Percentiles rank a stretch among this genome's conserved stretches.
These are phyloP conservation scores for Bipolaris victoriae DNA, from an alignment of 2,329 filamentous ascomycete genomes.

Conservation along the genomic window DNA sequence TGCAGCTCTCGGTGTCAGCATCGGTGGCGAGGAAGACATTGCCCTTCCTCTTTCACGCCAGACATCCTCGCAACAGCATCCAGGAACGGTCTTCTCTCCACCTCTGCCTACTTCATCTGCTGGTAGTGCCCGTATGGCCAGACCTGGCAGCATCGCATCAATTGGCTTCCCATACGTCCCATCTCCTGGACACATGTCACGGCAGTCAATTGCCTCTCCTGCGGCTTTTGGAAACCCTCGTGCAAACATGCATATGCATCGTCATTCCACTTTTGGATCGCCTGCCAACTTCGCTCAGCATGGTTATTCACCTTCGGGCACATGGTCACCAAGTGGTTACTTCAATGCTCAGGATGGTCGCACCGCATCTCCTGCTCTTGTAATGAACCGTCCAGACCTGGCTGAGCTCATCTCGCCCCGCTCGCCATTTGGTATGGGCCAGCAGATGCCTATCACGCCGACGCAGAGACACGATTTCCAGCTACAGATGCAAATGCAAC, in stretches of 20 bases:
- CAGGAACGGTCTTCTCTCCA: constrained; percentile 80
- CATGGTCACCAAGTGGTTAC: constrained; percentile 52
- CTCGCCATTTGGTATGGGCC: constrained; percentile 66
- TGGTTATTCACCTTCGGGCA: constrained; percentile 60
- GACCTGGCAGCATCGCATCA: constrained; percentile 64
- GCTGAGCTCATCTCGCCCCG: constrained; percentile 52
- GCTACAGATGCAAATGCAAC: constrained; percentile 57
- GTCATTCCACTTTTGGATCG: constrained; percentile 73
- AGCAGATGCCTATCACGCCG: constrained; percentile 53
- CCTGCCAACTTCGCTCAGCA: constrained; percentile 71
- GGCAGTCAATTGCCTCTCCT: constrained; percentile 72
- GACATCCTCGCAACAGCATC: constrained; percentile 74
- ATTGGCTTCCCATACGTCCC: constrained; percentile 63
- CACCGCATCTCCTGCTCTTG: constrained; percentile 52
- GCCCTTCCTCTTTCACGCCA: constrained; percentile 71
- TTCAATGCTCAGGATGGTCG: constrained; percentile 48
- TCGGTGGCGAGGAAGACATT: constrained; percentile 71
- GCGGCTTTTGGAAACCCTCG: constrained; percentile 66
- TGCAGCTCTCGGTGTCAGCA: constrained; percentile 84
- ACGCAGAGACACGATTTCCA: constrained; percentile 49
- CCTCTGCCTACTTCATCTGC: constrained; percentile 80
- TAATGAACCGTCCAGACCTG: constrained; percentile 47
- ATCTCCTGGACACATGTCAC: constrained; percentile 64
- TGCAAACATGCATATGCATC: constrained; percentile 64
- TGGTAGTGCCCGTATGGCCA: constrained; percentile 68